Evolutionary conservation across 2,329 filamentous ascomycete genomes (phyloP), one percentile per base, ranked within the genome.

Genomic region (Emericellopsis cladophorae): DNA sequence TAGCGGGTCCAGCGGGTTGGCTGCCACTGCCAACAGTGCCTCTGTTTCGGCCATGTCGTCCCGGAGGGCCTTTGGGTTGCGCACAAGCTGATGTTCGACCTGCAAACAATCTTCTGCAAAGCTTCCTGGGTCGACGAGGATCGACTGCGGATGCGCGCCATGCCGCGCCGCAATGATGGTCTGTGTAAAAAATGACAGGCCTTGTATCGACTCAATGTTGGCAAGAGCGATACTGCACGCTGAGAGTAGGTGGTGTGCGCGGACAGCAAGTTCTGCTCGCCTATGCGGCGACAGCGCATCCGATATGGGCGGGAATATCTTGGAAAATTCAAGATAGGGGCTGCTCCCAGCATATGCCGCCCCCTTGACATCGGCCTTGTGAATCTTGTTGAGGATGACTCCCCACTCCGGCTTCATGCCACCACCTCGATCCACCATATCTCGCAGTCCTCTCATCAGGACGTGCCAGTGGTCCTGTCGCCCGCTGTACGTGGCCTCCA

Each of bases 381-480:
- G 47, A 15, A 59, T 53, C 40, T 52, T 51, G 35, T 49, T 48
- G 3, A 54, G 40, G 39, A 46, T 40, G 26, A 40, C 39, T 6
- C 36, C 48, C 46, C 33, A 49, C 21, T 42, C 39, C 10, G 31
- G 37, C 7, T 43, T 45, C 40, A 54, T 40, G 0, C 52, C 56
- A 15, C 54, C 54, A 24, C 50, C 49, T 7, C 59, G 41, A 18
- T 57, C 54, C 18, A 60, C 49, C 16, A 61, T 49, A 23, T 55
- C 51, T 31, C 49, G 43, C 1, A 62, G 49, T 1, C 57, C 59
- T 26, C 49, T 49, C 57, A 62, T 62, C 31, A 62, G 59, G 12
- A 61, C 44, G 39, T 58, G 49, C 60, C 60, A 62, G 44, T 62
- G 58, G 37, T 62, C 57, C 37, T 59, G 51, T 15, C 58, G 53